Percentiles rank a stretch among this genome's conserved stretches.
Evolutionary conservation across 495 filamentous ascomycete species (phyloP).

Genomic region (Podospora pseudoanserina): DNA sequence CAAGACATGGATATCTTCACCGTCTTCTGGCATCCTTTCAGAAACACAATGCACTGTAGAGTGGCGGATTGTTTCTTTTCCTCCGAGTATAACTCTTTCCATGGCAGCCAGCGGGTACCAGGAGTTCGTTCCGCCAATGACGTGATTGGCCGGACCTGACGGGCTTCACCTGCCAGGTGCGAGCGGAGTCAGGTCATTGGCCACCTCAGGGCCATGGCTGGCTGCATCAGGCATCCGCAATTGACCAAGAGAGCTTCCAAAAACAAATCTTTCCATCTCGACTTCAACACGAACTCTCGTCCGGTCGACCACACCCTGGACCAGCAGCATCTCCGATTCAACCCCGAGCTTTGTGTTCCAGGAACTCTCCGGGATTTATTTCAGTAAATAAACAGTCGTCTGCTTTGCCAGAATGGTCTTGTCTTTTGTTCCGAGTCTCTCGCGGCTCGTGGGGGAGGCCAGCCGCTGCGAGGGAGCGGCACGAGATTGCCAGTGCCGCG

Average conservation of each 20-base stretch:
- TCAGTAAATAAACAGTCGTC: neutral
- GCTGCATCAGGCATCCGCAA: neutral
- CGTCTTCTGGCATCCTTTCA: neutral
- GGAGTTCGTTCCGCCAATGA: neutral
- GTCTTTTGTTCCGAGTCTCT: neutral
- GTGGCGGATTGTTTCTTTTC: neutral
- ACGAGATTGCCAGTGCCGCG: constrained; percentile 1
- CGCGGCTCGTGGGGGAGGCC: neutral
- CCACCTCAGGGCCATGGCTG: neutral
- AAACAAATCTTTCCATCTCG: too few relatives aligned
- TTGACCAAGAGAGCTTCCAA: neutral
- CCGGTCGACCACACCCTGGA: neutral
- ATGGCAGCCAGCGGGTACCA: neutral
- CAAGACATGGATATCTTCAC: neutral
- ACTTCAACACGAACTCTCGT: neutral
- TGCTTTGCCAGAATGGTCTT: neutral
- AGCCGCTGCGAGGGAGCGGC: constrained; percentile 4
- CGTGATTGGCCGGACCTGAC: neutral
- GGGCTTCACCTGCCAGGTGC: neutral
- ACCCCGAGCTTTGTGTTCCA: neutral
- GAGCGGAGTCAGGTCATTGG: neutral
- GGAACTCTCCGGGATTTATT: neutral
- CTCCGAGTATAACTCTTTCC: neutral
- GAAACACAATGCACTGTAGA: neutral
- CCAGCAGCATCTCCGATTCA: neutral